These are phyloP conservation scores for Gossypium davidsonii DNA, from an alignment of 441 rosid species.

Conservation along the genomic window DNA sequence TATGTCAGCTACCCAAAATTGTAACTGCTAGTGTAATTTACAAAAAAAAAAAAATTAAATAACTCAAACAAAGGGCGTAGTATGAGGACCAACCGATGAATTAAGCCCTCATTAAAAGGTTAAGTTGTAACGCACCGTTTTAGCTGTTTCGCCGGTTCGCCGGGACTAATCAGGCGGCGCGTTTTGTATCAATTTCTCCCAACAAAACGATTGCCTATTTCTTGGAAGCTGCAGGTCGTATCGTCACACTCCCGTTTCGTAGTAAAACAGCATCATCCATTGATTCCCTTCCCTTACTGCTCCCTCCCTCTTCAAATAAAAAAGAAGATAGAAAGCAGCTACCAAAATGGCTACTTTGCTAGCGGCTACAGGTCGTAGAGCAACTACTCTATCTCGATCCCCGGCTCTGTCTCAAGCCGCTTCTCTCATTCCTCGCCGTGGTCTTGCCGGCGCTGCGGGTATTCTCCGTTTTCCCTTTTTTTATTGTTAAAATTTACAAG, in stretches of 20 bases:
- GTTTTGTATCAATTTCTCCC: neutral
- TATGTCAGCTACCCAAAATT: no score
- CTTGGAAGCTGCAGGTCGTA: neutral
- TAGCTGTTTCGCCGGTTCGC: neutral
- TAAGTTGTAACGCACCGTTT: no score
- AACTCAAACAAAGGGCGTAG: no score
- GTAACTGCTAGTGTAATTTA: no score
- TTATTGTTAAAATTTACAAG: neutral
- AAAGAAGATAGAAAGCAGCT: neutral
- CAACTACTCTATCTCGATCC: slow-evolving; percentile 32
- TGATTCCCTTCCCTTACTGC: neutral
- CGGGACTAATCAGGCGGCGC: neutral
- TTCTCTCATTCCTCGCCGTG: slow-evolving; percentile 60
- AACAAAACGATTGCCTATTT: neutral
- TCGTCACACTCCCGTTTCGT: neutral
- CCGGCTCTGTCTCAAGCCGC: slow-evolving; percentile 32
- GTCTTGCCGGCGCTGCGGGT: slow-evolving; percentile 88
- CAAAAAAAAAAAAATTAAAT: no score
- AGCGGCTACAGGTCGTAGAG: slow-evolving; percentile 46
- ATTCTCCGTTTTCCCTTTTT: neutral
- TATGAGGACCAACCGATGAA: no score
- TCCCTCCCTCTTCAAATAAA: neutral
- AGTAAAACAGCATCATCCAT: neutral
- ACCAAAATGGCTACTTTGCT: slow-evolving; percentile 11
- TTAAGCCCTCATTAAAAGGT: no score